Base-by-base conservation (phyloP, 495 filamentous ascomycete species). In the Neurospora sp. region DNA sequence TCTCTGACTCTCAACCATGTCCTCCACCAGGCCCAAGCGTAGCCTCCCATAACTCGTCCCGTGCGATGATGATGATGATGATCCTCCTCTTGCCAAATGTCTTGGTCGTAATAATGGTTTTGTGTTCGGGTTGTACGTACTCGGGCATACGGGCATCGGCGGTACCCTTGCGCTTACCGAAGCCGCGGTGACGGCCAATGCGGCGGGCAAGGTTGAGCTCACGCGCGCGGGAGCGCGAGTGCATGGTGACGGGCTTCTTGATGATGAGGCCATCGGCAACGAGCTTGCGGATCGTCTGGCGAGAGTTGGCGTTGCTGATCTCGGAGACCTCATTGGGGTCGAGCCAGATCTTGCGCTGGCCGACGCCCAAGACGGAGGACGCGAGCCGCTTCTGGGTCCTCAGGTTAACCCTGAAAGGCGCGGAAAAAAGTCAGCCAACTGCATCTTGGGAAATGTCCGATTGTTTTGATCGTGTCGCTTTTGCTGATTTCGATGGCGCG, bases 111-210 rank as follows among this genome's bases (percentile, higher is more conserved):
- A 66, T 70, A 6, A 53, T 40, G 31, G 12, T 40, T 46, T n/a
- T 35, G 35, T 40, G 18, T 18, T 44, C 35, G 69, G 75, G 70
- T 66, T 42, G 73, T 73, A 85, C 92, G 83, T 93, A 97, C 93
- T 91, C 92, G 81, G 96, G 96, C 96, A 99, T 99, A 89, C 96
- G 93, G 84, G 96, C 95, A 84, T 99, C 94, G 84, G 93, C 93
- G 83, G 96, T 98, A 97, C 96, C 96, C 94, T 98, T 98, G 85
- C 96, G 92, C 93, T 99, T 99, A 91, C 96, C 96, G 87, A 97
- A 95, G 82, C 96, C 96, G 79, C 95, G 91, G 89, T 99, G 96
- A 87, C 96, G 90, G 78, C 96, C 96, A 82, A 94, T 92, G 76
- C 94, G 88, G 85, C 94, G 90, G 82, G 96, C 93, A 74, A 91